phyloP scores from a whole-genome alignment of 2,329 filamentous ascomycete species.

The Byssothecium circinans region DNA sequence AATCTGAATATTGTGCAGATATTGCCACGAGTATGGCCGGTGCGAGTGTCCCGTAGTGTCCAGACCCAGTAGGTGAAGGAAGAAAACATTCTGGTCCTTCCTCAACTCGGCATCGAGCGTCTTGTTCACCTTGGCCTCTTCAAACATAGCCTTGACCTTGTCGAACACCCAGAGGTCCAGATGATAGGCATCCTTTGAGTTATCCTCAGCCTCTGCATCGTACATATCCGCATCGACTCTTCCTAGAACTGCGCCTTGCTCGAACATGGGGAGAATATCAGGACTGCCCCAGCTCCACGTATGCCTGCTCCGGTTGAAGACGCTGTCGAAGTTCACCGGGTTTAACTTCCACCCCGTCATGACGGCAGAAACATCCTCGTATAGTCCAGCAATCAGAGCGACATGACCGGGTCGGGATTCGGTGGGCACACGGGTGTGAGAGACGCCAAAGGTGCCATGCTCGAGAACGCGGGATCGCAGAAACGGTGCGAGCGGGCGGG shows the following conservation, averaged over 20 bases:
- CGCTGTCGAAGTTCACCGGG: constrained; percentile 96
- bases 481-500: constrained; percentile 85
- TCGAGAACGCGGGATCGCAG: constrained; percentile 84
- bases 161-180: constrained; percentile 97
- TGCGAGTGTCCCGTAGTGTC: constrained; percentile 87
- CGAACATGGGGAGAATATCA: constrained; percentile 97
- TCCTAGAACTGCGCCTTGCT: constrained; percentile 85
- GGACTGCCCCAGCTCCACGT: constrained; percentile 99
- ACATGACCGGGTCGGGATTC: constrained; percentile 97
- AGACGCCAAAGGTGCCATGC: constrained; percentile 94
- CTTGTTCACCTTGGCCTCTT: constrained; percentile 73
- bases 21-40: constrained; percentile 92
- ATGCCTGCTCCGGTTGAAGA: constrained; percentile 94
- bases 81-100: constrained; percentile 89
- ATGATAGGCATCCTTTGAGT: constrained; percentile 75
- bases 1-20: constrained; percentile 89
- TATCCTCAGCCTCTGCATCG: constrained; percentile 83
- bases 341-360: constrained; percentile 99
- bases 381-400: constrained; percentile 91
- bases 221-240: constrained; percentile 87
- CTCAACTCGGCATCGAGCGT: constrained; percentile 72
- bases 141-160: constrained; percentile 83
- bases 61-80: constrained; percentile 87
- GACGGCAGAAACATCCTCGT: constrained; percentile 96
- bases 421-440: constrained; percentile 93